Evolutionary conservation across 495 filamentous ascomycete species (phyloP).

Genomic region (Antarctomyces pellizariae): DNA sequence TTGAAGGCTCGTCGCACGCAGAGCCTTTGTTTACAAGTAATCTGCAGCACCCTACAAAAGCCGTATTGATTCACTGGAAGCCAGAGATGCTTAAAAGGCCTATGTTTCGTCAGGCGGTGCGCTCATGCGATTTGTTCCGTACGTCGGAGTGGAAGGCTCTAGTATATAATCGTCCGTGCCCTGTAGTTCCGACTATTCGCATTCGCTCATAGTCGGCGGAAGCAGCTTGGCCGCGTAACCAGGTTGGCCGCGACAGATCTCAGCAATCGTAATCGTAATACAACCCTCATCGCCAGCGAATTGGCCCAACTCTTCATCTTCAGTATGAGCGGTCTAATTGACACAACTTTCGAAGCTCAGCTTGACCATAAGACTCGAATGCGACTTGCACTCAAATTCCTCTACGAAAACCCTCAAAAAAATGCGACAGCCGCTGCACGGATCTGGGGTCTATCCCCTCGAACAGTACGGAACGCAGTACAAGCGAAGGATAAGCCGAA

Average conservation of each 20-base stretch:
- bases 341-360: conserved; percentile 1
- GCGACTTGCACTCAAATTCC: conserved; percentile 1
- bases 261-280: not conserved
- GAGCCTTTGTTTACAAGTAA: conserved; percentile 8
- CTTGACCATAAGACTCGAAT: conserved; percentile 1
- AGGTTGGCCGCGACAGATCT: too few relatives aligned
- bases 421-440: conserved; percentile 1
- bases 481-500: conserved; percentile 1
- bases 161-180: too few relatives aligned
- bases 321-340: conserved; percentile 1
- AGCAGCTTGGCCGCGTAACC: too few relatives aligned
- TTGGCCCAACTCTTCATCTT: conserved; percentile 1
- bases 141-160: conserved; percentile 7
- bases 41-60: conserved; percentile 4
- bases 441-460: conserved; percentile 1
- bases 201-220: too few relatives aligned
- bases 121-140: conserved; percentile 2
- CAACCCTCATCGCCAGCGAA: conserved; percentile 1
- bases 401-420: conserved; percentile 1
- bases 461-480: conserved; percentile 1
- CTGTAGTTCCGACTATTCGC: too few relatives aligned
- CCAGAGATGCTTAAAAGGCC: conserved; percentile 7
- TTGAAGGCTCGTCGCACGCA: conserved; percentile 8
- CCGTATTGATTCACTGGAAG: conserved; percentile 10
- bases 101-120: conserved; percentile 7